A percentile compares a stretch with the other conserved stretches of the same genome.
Evolutionary conservation across 768 basidiomycete genomes (phyloP).

Genomic region (Suillus subalutaceus): DNA sequence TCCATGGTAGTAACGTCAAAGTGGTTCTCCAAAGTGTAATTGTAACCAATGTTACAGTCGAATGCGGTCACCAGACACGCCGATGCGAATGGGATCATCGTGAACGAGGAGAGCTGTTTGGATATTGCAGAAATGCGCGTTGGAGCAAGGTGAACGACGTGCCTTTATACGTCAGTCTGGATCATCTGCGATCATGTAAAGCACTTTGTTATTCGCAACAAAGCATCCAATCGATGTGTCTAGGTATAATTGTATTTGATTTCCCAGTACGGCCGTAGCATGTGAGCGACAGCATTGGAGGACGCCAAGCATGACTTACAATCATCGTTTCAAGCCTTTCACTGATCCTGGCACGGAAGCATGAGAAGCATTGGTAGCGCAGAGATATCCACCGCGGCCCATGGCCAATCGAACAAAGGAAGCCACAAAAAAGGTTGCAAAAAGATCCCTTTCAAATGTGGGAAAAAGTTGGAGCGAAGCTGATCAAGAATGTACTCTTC

Average conservation of each 20-base stretch:
- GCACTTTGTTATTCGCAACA: slow-evolving; percentile 1
- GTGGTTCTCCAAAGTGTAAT: slow-evolving; percentile 27
- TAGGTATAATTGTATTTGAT: background rate
- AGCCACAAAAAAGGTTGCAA: background rate
- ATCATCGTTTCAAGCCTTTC: background rate
- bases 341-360: background rate
- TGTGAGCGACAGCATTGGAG: background rate
- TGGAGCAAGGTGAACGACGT: background rate
- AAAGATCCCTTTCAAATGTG: background rate
- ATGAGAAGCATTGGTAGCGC: background rate
- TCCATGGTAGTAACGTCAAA: slow-evolving; percentile 26
- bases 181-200: background rate
- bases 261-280: background rate
- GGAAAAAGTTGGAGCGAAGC: background rate
- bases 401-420: background rate
- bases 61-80: slow-evolving; percentile 5
- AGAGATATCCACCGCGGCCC: background rate
- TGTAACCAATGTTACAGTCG: slow-evolving; percentile 24
- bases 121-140: background rate
- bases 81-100: background rate
- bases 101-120: too few relatives aligned
- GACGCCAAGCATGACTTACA: background rate
- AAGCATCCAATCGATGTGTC: background rate
- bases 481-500: background rate
- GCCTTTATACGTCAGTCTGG: background rate